These are phyloP conservation scores for Pseudozyma flocculosa DNA, from an alignment of 1,284 basidiomycete genomes.

Conservation along the genomic window DNA sequence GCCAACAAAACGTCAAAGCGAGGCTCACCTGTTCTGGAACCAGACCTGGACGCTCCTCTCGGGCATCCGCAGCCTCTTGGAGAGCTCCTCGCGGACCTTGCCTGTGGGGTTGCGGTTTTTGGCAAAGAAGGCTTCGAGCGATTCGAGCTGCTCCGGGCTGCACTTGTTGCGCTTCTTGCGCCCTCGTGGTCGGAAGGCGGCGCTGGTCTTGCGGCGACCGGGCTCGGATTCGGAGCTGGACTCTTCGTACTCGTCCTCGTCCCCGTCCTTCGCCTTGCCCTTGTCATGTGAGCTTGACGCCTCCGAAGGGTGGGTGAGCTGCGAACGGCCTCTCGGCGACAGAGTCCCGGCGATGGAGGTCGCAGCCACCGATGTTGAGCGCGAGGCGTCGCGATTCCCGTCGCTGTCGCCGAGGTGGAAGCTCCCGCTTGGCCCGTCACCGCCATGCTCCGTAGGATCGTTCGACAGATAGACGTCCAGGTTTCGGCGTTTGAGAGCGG, in stretches of 20 bases:
- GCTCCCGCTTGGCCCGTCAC: too few relatives aligned
- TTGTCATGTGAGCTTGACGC: too few relatives aligned
- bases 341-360: too few relatives aligned
- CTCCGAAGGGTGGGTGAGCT: too few relatives aligned
- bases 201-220: constrained; percentile 26
- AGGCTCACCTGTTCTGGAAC: constrained; percentile 41
- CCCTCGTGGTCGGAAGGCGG: constrained; percentile 29
- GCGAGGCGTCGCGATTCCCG: too few relatives aligned
- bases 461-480: too few relatives aligned
- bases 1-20: too few relatives aligned
- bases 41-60: constrained; percentile 49
- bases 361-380: too few relatives aligned
- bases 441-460: too few relatives aligned
- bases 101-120: constrained; percentile 47
- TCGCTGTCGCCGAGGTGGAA: too few relatives aligned
- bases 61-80: constrained; percentile 35
- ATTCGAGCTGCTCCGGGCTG: constrained; percentile 37
- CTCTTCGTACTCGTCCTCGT: constrained; percentile 33
- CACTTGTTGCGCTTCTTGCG: constrained; percentile 49
- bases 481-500: too few relatives aligned
- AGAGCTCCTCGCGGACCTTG: constrained; percentile 35
- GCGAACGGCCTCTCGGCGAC: neutral
- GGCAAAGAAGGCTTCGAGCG: constrained; percentile 41
- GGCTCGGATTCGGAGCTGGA: constrained; percentile 29
- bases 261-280: constrained; percentile 2